Conservation (phyloP, 805 yeast genomes). For the Metschnikowia shivogae region DNA sequence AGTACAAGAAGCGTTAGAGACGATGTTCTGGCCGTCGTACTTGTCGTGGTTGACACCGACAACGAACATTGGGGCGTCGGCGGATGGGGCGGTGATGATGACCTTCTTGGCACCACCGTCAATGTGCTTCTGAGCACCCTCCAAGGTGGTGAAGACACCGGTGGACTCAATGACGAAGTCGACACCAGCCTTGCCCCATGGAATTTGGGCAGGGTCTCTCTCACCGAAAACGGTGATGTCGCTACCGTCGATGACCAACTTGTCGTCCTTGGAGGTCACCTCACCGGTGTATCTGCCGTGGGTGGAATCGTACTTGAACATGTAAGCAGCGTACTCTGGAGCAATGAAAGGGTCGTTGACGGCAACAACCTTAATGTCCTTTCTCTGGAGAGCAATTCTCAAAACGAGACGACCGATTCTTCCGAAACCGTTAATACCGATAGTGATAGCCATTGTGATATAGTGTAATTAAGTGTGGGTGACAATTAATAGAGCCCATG, state of each 20-base stretch:
- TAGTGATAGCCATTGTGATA: conserved; percentile 52
- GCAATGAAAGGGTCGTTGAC: conserved; percentile 89
- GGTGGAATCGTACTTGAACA: conserved; percentile 94
- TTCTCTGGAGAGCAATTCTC: conserved; percentile 72
- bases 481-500: conserved; percentile 2
- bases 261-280: conserved; percentile 55
- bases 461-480: conserved; percentile 10
- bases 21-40: conserved; percentile 70
- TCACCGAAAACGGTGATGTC: conserved; percentile 68
- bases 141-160: conserved; percentile 85
- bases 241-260: conserved; percentile 65
- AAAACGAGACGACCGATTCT: conserved; percentile 89
- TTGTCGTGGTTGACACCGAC: conserved; percentile 83
- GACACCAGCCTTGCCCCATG: conserved; percentile 83
- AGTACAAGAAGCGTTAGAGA: conserved; percentile 94
- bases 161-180: conserved; percentile 90
- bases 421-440: conserved; percentile 95
- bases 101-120: conserved; percentile 94
- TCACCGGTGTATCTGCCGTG: conserved; percentile 83
- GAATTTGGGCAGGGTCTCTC: conserved; percentile 80
- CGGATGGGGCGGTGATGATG: conserved; percentile 89
- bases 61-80: conserved; percentile 94
- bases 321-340: conserved; percentile 88
- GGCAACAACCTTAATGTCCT: conserved; percentile 78
- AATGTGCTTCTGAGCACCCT: conserved; percentile 79